Conservation (phyloP, 2,329 filamentous ascomycete species). For the Zymoseptoria brevis region DNA sequence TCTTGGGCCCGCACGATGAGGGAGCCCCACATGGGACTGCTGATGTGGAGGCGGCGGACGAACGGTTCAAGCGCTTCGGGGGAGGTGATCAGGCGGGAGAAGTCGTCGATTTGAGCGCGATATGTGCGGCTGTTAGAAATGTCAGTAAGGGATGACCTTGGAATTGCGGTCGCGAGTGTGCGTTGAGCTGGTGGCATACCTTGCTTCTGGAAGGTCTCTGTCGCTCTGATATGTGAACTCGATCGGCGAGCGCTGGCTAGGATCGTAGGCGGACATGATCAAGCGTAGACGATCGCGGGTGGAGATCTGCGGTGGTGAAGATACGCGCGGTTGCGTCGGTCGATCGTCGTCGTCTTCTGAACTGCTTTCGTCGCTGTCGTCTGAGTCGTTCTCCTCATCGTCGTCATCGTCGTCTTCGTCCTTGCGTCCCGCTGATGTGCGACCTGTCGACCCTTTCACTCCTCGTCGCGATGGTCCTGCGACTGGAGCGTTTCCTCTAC, state of each 20-base stretch:
- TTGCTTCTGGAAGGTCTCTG: not conserved
- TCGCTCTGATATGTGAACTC: not conserved
- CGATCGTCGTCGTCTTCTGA: not conserved
- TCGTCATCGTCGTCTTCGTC: not conserved
- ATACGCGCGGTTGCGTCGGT: not conserved
- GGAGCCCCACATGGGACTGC: conserved; percentile 2
- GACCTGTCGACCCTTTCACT: not conserved
- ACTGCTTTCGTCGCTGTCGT: conserved; percentile 2
- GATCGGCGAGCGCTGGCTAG: not conserved
- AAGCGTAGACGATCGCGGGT: not conserved
- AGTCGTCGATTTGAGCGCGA: not conserved
- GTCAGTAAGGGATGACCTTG: not conserved
- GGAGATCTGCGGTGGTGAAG: not conserved
- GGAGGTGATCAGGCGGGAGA: not conserved
- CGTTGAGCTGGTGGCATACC: not conserved
- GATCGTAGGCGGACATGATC: not conserved
- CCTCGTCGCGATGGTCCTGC: conserved; percentile 1
- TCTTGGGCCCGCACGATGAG: not conserved
- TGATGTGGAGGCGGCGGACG: not conserved
- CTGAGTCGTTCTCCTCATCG: not conserved
- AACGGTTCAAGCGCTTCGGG: not conserved
- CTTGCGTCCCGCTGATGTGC: not conserved
- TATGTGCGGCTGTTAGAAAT: not conserved
- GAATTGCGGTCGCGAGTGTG: not conserved
- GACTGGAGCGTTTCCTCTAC: conserved; percentile 6